Evolutionary conservation across 495 filamentous ascomycete species (phyloP).

Genomic region (Podospora pseudocomata): DNA sequence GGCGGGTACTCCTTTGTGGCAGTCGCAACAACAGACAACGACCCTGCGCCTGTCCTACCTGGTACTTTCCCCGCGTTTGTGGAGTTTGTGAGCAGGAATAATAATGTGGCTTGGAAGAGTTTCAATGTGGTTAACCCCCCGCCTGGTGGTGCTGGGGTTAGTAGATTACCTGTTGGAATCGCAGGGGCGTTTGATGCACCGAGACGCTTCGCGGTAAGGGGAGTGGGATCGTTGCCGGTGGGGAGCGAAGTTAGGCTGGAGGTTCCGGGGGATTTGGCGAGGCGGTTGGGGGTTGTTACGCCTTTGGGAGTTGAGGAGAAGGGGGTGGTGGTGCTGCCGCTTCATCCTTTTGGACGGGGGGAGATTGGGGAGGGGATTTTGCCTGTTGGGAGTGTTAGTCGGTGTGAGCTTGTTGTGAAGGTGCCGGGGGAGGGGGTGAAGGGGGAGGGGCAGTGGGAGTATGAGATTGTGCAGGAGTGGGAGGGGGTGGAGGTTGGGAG

Average conservation of each 20-base stretch:
- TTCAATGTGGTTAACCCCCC: constrained; percentile 5
- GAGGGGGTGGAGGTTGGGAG: constrained; percentile 11
- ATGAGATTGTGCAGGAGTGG: constrained; percentile 15
- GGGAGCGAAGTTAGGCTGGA: constrained; percentile 1
- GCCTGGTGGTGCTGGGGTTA: background rate
- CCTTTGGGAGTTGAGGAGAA: background rate
- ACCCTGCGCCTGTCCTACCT: constrained; percentile 4
- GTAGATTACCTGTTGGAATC: background rate
- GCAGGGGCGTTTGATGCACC: background rate
- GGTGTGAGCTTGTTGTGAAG: constrained; percentile 4
- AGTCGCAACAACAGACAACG: background rate
- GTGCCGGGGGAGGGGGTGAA: background rate
- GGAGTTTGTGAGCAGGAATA: constrained; percentile 8
- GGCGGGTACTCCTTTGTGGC: constrained; percentile 16
- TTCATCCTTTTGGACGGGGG: background rate
- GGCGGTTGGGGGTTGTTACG: background rate
- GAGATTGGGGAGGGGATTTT: constrained; percentile 2
- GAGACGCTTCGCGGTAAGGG: background rate
- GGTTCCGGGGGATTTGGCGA: constrained; percentile 9
- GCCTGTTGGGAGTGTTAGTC: background rate
- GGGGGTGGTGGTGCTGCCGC: background rate
- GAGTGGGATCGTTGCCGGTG: constrained; percentile 1
- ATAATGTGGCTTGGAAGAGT: constrained; percentile 13
- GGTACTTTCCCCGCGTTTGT: constrained; percentile 2
- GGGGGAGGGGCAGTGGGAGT: background rate